These are phyloP conservation scores for Crithidia fasciculata DNA, from an alignment of 208 protist species.

Conservation along the genomic window DNA sequence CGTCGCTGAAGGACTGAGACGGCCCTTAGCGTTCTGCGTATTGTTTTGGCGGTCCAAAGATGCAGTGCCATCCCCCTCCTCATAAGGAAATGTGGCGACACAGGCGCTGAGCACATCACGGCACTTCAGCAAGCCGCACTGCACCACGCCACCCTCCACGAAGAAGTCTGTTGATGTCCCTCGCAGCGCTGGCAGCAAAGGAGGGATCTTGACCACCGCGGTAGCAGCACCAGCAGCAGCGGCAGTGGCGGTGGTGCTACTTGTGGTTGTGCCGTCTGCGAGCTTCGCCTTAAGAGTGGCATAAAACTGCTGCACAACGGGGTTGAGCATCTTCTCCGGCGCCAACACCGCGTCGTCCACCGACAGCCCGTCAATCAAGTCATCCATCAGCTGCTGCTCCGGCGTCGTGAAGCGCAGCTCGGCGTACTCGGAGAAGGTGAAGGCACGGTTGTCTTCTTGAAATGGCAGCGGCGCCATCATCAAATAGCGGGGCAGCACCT, in stretches of 20 bases:
- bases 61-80: conserved; percentile 20
- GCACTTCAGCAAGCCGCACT: conserved; percentile 16
- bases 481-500: conserved; percentile 31
- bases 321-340: conserved; percentile 87
- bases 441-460: conserved; percentile 80
- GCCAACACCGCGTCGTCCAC: conserved; percentile 58
- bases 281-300: conserved; percentile 63
- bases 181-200: conserved; percentile 37
- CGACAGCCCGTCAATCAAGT: conserved; percentile 78
- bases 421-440: conserved; percentile 64
- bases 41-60: too few relatives aligned
- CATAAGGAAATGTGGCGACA: conserved; percentile 52
- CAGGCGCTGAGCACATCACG: conserved; percentile 39
- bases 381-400: conserved; percentile 70
- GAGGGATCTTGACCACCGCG: not conserved
- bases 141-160: conserved; percentile 36
- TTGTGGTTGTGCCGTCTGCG: not conserved
- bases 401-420: conserved; percentile 36
- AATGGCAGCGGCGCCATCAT: conserved; percentile 85
- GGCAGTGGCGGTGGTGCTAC: not conserved
- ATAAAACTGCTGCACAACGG: conserved; percentile 87
- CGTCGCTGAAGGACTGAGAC: not conserved
- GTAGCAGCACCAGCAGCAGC: not conserved
- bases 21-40: too few relatives aligned
- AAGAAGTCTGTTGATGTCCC: conserved; percentile 52